Conservation (phyloP, 2,329 filamentous ascomycete genomes). For the Stagonosporopsis chrysanthemi region DNA sequence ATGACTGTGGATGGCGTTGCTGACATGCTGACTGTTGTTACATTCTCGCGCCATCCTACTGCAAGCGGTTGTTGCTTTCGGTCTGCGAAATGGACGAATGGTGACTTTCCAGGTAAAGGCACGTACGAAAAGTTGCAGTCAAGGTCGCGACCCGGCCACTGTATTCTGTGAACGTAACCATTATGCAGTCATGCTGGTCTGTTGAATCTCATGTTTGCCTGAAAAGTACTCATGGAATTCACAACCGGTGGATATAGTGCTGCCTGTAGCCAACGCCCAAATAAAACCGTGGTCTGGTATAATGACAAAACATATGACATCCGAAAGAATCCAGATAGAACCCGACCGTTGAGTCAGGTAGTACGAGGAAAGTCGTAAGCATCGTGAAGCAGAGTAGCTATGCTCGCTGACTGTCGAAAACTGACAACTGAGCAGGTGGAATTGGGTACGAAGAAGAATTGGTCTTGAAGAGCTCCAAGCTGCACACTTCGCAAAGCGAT, state of each 20-base stretch:
- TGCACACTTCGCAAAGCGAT: not conserved
- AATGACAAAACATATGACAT: constrained; percentile 19
- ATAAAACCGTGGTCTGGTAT: constrained; percentile 22
- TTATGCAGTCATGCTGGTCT: constrained; percentile 4
- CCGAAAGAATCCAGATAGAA: constrained; percentile 3
- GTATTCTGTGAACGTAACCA: not conserved
- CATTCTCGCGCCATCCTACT: constrained; percentile 10
- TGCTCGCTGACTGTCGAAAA: constrained; percentile 14
- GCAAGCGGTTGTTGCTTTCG: constrained; percentile 14
- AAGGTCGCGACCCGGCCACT: not conserved
- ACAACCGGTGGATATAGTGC: constrained; percentile 29
- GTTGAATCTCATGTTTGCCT: constrained; percentile 1
- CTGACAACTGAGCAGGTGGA: constrained; percentile 13
- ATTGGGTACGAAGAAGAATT: not conserved
- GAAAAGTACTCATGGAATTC: constrained; percentile 10
- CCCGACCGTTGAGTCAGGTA: not conserved
- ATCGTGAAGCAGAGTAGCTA: constrained; percentile 15
- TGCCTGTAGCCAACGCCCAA: constrained; percentile 27
- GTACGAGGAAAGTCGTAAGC: constrained; percentile 15
- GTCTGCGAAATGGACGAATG: constrained; percentile 10
- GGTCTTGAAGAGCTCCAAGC: not conserved
- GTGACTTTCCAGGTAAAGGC: not conserved
- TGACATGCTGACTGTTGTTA: constrained; percentile 15
- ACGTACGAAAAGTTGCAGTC: constrained; percentile 15
- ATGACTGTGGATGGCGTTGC: constrained; percentile 6